Evolutionary conservation across 2,329 filamentous ascomycete species (phyloP), one percentile per base, ranked within the genome.

Genomic region (Aspergillus felis): DNA sequence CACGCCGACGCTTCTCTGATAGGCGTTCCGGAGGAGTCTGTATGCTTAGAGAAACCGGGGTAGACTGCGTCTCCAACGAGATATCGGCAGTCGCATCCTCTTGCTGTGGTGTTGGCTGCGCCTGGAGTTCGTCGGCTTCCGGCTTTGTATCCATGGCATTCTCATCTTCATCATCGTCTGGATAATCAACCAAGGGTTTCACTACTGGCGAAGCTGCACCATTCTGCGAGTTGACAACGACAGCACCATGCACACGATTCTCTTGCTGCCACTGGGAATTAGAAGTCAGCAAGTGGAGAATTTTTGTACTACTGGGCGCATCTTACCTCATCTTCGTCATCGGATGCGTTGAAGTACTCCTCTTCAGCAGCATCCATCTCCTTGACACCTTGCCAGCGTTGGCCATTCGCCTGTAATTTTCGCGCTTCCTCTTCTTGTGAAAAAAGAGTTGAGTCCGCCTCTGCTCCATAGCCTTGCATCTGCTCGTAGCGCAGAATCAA

Each of bases 271-370:
- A 72, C 66, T 74, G 62, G 38, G 62, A 59, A 51, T 62, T 54
- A 51, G n/a, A 14, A 49, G 28, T 50, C 25, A 57, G 47, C 46
- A 58, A 51, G 46, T 57, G 46, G 9, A 47, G 27, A 27, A 12
- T 12, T 9, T 24, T 12, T 17, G 10, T 14, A 7, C 20, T 14
- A 25, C 22, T 14, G 12, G 22, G 44, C 12, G 24, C 10, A 24
- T 51, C 68, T 54, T 65, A 73, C 78, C 60, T 87, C 90, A 6
- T 96, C 92, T 58, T 92, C 89, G 50, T 94, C 90, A 65, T 97
- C 92, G 0, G 90, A 91, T 0, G 84, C 86, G 67, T 96, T 93
- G 83, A 95, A 97, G 74, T 97, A 99, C 47, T 93, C 91, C 67
- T 97, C 93, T 72, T 97, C 91, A 10, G 88, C 86, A 5, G 87